Base-by-base conservation (phyloP, 148 eudicot genomes). In the Polygonum maritimum region DNA sequence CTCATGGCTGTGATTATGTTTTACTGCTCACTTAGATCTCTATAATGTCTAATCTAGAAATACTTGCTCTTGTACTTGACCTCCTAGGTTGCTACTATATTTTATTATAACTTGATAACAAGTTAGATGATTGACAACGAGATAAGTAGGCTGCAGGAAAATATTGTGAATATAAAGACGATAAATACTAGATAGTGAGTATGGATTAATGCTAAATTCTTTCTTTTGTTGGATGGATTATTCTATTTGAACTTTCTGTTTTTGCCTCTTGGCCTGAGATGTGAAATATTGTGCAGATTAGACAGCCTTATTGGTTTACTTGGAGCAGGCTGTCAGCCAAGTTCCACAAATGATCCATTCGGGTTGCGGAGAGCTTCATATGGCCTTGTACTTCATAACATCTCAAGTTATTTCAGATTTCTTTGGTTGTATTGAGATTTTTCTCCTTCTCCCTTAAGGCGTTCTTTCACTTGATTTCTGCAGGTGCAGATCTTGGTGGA, bases 311-410 rank as follows among this genome's bases (percentile, higher is more conserved):
- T 95, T 79, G 99, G 99, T 70, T 82, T 95, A 78, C 88, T 95
- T 84, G 98, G 94, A 75, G 97, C 98, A 55, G 97, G 99, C 70
- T 95, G 99, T 80, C 97, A 92, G 82, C 92, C 99, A 78, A 95
- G 85, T 81, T 92, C 98, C 58, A 78, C 86, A 69, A 95, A 84
- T 79, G 99, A 95, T 67, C 99, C 98, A 65, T 92, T 92, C 80
- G 99, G 99, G 75, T 82, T 95, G 75, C 90, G 98, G 69, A 89
- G 99, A 82, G 89, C 83, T 78, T 89, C 99, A 81, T 95, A 95
- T 80, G 99, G 92, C 82, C 94, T 95, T 76, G 99, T 95, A 78
- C 97, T 63, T n/a, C 52, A 9, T 22, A 12, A 31, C 67, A 13
- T 63, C 69, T 38, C 54, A 4, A 54, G 35, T 57, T 14, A 51